Percentiles rank a stretch among this genome's conserved stretches.
Conservation (phyloP, 495 filamentous ascomycete species). For the Choiromyces venosus region DNA sequence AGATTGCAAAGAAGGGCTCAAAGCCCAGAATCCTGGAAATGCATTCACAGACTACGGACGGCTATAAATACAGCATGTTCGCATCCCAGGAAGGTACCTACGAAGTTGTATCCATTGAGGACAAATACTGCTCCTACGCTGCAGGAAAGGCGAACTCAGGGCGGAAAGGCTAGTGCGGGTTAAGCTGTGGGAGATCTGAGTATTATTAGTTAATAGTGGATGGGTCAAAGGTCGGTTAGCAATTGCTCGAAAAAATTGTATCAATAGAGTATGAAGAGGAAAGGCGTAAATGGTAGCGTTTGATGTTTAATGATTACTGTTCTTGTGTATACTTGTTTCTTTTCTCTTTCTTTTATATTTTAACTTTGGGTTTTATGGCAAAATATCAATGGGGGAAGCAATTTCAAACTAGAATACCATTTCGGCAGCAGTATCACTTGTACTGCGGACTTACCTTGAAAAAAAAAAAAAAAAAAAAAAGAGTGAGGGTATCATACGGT, state of each 20-base stretch:
- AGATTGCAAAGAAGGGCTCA: constrained; percentile 69
- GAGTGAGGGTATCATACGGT: neutral
- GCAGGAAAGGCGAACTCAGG: constrained; percentile 29
- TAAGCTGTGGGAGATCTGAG: neutral
- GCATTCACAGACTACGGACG: constrained; percentile 74
- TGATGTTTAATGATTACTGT: neutral
- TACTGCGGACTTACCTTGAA: neutral
- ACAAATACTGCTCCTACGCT: constrained; percentile 61
- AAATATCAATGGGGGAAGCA: neutral
- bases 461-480: too few relatives aligned
- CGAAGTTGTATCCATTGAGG: constrained; percentile 91
- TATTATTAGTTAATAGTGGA: neutral
- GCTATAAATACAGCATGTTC: constrained; percentile 69
- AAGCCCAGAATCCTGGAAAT: constrained; percentile 79
- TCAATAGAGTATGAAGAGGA: neutral
- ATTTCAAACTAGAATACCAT: neutral
- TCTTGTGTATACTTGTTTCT: neutral
- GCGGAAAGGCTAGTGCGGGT: constrained; percentile 18
- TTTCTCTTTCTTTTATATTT: neutral
- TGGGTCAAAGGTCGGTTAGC: neutral
- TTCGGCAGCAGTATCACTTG: neutral
- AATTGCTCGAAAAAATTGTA: neutral
- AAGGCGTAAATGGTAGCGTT: neutral
- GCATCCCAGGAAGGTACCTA: constrained; percentile 93
- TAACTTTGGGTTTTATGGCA: neutral